Base-by-base conservation (phyloP, 1,284 basidiomycete species). In the Moesziomyces sp. region DNA sequence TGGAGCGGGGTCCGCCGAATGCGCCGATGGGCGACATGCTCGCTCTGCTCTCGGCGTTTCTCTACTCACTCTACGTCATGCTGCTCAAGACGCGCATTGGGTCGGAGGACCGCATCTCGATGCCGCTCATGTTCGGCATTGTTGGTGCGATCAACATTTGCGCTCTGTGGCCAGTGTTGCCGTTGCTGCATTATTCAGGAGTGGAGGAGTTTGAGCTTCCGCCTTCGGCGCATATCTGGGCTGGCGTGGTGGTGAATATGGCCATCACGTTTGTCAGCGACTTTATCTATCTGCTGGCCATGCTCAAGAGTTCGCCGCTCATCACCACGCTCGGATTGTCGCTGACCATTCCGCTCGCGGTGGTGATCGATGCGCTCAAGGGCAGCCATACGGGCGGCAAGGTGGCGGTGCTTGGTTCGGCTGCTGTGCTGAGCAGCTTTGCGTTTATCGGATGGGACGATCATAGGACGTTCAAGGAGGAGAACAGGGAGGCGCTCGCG, bases 271-370 rank as follows among this genome's bases (percentile, higher is more conserved):
- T 86, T 24, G 82, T 85, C 10, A 72, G 72, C 47, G 64, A 69
- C 24, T 60, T 78, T 23, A 58, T 65, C 49, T 85, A 82, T 30
- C 73, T 84, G 46, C 57, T 80, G 72, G 93, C 96, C 6, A 97
- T 98, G 94, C 89, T 99, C 69, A 97, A 97, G 87, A 97, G 95
- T 3, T 96, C 94, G 3, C 96, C 83, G 16, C 53, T 84, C 73
- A 92, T 96, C 23, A 94, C 93, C 14, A 99, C 96, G 0, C 88
- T 99, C 62, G 96, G 97, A 18, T 88, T 99, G 19, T 93, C 92
- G 59, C 88, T 99, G n/a, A 98, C 97, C 0, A 97, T 98, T 81
- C 94, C 94, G 10, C 86, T 94, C 55, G 93, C 93, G 1, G 90
- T 95, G 43, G 58, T 91, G 19, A 93, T 93, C 11, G 94, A 96